phyloP scores from a whole-genome alignment of 2,329 filamentous ascomycete genomes.

The Penicillium hordei region DNA sequence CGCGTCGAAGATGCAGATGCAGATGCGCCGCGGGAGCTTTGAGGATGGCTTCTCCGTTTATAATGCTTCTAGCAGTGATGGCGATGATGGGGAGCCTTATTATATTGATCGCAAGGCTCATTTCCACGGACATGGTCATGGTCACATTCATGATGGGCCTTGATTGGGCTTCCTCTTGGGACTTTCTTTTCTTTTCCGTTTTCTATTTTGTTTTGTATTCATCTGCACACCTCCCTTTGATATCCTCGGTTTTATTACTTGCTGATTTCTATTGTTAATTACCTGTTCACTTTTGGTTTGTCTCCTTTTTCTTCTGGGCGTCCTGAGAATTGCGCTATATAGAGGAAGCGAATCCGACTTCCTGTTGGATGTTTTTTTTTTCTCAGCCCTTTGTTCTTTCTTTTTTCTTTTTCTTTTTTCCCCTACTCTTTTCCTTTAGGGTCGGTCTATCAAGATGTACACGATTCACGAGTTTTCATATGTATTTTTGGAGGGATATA shows the following conservation, averaged over 20 bases:
- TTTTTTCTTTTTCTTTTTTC: neutral
- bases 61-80: conserved; percentile 35
- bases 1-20: conserved; percentile 12
- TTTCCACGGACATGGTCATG: neutral
- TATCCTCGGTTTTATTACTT: neutral
- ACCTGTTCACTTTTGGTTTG: neutral
- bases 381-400: neutral
- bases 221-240: neutral
- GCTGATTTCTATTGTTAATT: neutral
- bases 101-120: conserved; percentile 26
- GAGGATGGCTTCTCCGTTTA: conserved; percentile 32
- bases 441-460: neutral
- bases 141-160: neutral
- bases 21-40: conserved; percentile 25
- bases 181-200: too few relatives aligned
- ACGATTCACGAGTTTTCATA: neutral
- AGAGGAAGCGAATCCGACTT: neutral
- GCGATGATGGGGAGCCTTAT: conserved; percentile 31
- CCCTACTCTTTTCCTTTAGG: neutral
- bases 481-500: conserved; percentile 6
- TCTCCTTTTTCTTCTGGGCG: neutral
- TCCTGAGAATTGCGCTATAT: neutral
- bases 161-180: neutral
- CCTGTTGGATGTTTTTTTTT: neutral
- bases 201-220: neutral